Percentiles rank a stretch among this genome's conserved stretches.
phyloP scores from a whole-genome alignment of 2,329 filamentous ascomycete species.

The Paecilomyces formosus region DNA sequence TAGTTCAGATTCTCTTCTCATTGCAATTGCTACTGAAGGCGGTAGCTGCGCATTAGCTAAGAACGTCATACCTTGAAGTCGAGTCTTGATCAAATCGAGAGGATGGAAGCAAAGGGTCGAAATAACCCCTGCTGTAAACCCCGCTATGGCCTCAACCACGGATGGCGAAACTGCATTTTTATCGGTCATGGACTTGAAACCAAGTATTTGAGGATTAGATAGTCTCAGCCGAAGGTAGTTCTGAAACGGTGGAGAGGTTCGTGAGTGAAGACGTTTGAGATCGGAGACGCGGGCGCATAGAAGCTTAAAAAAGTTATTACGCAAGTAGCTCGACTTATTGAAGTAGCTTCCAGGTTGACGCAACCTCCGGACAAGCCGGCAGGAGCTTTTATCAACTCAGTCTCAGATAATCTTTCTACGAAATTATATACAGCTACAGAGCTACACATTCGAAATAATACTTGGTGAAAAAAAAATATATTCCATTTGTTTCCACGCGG shows the following conservation, averaged over 20 bases:
- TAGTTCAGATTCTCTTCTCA: background rate
- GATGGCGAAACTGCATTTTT: constrained; percentile 62
- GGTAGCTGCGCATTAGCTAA: constrained; percentile 44
- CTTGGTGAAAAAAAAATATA: background rate
- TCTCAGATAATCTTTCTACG: background rate
- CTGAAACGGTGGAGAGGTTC: background rate
- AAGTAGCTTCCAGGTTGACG: background rate
- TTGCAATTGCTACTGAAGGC: too few relatives aligned
- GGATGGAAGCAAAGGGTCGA: constrained; percentile 85
- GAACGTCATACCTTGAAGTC: constrained; percentile 65
- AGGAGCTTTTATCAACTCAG: background rate
- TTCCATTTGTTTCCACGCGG: background rate
- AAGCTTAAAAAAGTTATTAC: background rate
- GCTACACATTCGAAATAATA: background rate
- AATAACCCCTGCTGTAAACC: constrained; percentile 78
- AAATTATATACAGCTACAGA: background rate
- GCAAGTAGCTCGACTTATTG: background rate
- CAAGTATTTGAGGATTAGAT: background rate
- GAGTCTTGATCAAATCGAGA: constrained; percentile 92
- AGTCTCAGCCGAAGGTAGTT: background rate
- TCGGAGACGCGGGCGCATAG: background rate
- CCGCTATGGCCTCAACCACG: constrained; percentile 78
- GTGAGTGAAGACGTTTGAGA: background rate
- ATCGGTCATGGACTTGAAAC: constrained; percentile 34
- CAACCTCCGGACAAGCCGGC: background rate